Conservation (phyloP, 1,139 yeast genomes). For the Diutina ranongensis region DNA sequence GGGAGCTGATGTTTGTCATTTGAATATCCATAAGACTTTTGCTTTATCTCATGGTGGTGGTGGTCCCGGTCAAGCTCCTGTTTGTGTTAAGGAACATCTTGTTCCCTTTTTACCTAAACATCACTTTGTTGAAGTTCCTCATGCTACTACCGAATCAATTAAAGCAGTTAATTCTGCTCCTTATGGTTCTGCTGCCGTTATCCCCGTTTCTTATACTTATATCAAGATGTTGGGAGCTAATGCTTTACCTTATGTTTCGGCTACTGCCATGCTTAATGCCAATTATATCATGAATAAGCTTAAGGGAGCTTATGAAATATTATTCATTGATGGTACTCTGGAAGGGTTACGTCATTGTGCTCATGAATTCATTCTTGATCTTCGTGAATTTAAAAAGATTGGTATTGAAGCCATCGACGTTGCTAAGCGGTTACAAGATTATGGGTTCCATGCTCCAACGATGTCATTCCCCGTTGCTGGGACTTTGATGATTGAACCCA, state of each 20-base stretch:
- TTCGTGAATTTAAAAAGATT: conserved; percentile 68
- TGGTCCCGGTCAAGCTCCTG: conserved; percentile 99
- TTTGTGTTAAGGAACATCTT: conserved; percentile 80
- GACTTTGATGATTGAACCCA: conserved; percentile 95
- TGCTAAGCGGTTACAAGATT: conserved; percentile 94
- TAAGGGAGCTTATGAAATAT: conserved; percentile 57
- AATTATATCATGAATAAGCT: conserved; percentile 85
- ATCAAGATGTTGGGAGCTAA: conserved; percentile 85
- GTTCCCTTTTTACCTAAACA: conserved; percentile 79
- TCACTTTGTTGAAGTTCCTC: conserved; percentile 48
- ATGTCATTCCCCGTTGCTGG: conserved; percentile 98
- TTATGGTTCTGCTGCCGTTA: conserved; percentile 86
- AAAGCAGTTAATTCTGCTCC: conserved; percentile 87
- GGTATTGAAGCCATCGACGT: conserved; percentile 94
- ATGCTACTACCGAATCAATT: conserved; percentile 45
- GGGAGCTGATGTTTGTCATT: conserved; percentile 98
- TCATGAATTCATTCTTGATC: conserved; percentile 89
- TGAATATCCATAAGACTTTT: conserved; percentile 93
- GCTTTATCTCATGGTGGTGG: conserved; percentile 99
- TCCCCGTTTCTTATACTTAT: conserved; percentile 91
- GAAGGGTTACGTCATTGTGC: conserved; percentile 72
- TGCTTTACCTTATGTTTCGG: conserved; percentile 76
- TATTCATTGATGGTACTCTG: conserved; percentile 51
- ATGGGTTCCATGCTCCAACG: conserved; percentile 98
- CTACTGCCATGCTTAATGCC: conserved; percentile 87